Evolutionary conservation across 441 rosid species (phyloP).

Genomic region (Erysimum cheiri): DNA sequence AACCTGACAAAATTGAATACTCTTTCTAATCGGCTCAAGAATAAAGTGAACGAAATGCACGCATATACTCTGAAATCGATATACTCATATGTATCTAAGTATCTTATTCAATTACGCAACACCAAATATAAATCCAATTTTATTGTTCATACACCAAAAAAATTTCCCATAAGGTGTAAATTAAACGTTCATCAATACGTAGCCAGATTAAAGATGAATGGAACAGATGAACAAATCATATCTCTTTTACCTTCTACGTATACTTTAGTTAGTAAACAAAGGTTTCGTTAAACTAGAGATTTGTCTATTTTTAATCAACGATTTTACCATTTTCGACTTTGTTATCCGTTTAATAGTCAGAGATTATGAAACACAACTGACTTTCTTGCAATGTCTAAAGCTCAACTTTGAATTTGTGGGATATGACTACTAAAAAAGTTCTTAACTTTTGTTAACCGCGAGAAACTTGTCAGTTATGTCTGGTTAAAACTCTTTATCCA

Average conservation of each 20-base stretch:
- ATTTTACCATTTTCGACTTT: constrained; percentile 25
- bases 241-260: constrained; percentile 32
- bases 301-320: constrained; percentile 31
- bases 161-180: not conserved
- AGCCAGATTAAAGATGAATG: constrained; percentile 16
- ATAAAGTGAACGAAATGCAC: not conserved
- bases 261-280: constrained; percentile 29
- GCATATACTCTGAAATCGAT: not conserved
- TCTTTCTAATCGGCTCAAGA: not conserved
- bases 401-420: not conserved
- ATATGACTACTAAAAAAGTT: not conserved
- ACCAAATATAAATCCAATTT: constrained; percentile 5
- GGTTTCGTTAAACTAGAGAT: constrained; percentile 38
- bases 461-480: constrained; percentile 1
- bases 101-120: constrained; percentile 8
- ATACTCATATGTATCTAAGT: too few relatives aligned
- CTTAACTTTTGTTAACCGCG: constrained; percentile 11
- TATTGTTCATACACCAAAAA: not conserved
- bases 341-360: constrained; percentile 32
- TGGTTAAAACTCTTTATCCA: constrained; percentile 5
- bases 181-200: not conserved
- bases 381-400: constrained; percentile 2
- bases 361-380: constrained; percentile 29
- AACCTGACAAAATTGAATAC: not conserved
- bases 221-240: constrained; percentile 36